Evolutionary conservation across 208 protist species (phyloP).

Genomic region (Leishmania amazonensis): DNA sequence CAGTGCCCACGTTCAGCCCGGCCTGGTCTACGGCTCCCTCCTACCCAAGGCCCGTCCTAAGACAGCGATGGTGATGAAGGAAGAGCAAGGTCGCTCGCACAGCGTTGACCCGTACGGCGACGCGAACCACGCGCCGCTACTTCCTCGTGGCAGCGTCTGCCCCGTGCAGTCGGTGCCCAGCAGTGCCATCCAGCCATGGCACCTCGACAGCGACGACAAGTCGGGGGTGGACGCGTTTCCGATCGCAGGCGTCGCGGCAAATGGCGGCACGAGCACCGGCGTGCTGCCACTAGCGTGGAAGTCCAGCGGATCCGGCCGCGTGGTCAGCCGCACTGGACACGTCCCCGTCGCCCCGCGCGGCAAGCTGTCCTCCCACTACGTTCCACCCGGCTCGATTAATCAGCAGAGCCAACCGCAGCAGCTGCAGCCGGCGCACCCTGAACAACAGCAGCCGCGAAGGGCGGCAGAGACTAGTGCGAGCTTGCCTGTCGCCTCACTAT

Average conservation of each 20-base stretch:
- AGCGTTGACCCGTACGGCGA: slow-evolving; percentile 26
- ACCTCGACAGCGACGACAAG: not conserved
- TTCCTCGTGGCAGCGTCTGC: slow-evolving; percentile 19
- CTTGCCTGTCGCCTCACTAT: not conserved
- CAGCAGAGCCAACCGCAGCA: not conserved
- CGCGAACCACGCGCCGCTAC: slow-evolving; percentile 17
- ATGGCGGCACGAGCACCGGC: slow-evolving; percentile 21
- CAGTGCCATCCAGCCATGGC: not conserved
- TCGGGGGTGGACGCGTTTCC: slow-evolving; percentile 4
- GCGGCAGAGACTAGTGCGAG: not conserved
- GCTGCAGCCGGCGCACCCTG: not conserved
- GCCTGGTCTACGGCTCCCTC: slow-evolving; percentile 63
- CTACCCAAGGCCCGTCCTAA: slow-evolving; percentile 44
- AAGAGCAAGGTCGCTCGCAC: slow-evolving; percentile 18
- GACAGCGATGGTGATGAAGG: slow-evolving; percentile 45
- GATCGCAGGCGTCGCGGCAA: slow-evolving; percentile 17
- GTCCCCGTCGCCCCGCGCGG: slow-evolving; percentile 18
- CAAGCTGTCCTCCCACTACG: slow-evolving; percentile 35
- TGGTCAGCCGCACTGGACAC: slow-evolving; percentile 40
- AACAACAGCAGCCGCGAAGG: not conserved
- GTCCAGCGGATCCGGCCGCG: slow-evolving; percentile 49
- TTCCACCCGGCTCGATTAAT: not conserved
- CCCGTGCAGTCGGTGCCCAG: slow-evolving; percentile 5
- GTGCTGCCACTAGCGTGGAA: slow-evolving; percentile 70
- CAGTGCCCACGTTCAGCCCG: slow-evolving; percentile 37